These are phyloP conservation scores for Jatropha curcas DNA, from an alignment of 345 rosid genomes.

Conservation along the genomic window DNA sequence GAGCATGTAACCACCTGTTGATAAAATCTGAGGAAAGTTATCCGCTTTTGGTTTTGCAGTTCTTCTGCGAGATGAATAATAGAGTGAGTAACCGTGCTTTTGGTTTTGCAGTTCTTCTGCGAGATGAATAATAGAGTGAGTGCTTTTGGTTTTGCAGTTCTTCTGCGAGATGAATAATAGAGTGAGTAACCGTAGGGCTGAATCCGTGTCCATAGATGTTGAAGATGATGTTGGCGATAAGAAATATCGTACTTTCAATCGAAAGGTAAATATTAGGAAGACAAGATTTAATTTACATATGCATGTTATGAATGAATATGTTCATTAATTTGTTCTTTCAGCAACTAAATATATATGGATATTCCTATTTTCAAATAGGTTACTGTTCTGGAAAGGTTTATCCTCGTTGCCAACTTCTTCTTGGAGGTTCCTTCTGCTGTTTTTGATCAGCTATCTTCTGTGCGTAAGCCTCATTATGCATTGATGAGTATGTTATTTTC, in stretches of 20 bases:
- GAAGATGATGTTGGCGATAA: background rate
- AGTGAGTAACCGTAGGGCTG: background rate
- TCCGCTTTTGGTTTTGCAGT: too few species aligned
- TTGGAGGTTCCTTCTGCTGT: conserved; percentile 7
- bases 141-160: background rate
- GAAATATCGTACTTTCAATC: background rate
- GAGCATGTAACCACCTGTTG: too few species aligned
- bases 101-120: too few species aligned
- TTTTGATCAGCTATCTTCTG: conserved; percentile 17
- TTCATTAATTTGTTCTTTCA: too few species aligned
- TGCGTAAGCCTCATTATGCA: background rate
- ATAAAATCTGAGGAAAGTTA: too few species aligned
- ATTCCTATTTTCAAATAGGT: background rate
- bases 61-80: too few species aligned
- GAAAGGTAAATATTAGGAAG: background rate
- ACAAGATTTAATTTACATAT: too few species aligned
- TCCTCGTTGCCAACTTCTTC: conserved; percentile 4
- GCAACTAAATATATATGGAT: background rate
- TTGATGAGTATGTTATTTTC: conserved; percentile 13
- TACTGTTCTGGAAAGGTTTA: conserved; percentile 4
- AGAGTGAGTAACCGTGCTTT: too few species aligned
- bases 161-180: too few species aligned
- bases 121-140: too few species aligned
- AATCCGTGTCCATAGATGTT: background rate
- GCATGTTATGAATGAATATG: too few species aligned